A percentile compares a stretch with the other conserved stretches of the same genome.
Conservation (phyloP, 805 yeast species). For the Dipodascus geniculatus region DNA sequence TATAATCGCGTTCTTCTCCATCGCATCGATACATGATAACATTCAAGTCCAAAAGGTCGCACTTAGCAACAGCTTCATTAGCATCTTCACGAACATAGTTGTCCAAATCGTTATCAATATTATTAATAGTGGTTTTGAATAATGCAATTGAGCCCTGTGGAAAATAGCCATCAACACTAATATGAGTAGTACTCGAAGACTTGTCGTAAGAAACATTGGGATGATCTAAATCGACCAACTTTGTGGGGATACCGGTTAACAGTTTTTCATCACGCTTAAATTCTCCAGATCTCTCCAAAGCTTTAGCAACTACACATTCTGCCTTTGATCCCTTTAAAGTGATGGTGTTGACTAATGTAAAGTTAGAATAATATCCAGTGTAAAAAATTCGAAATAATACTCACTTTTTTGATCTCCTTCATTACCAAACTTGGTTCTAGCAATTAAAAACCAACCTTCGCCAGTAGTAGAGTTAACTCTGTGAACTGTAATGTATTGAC, state of each 20-base stretch:
- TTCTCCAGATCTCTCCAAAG: constrained; percentile 43
- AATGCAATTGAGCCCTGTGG: constrained; percentile 90
- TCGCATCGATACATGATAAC: constrained; percentile 67
- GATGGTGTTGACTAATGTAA: constrained; percentile 18
- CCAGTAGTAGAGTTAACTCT: constrained; percentile 77
- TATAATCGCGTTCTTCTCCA: constrained; percentile 75
- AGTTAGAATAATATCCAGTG: neutral
- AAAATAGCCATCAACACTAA: constrained; percentile 50
- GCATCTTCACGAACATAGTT: constrained; percentile 64
- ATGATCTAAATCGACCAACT: constrained; percentile 39
- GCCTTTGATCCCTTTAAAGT: constrained; percentile 25
- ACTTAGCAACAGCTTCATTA: constrained; percentile 49
- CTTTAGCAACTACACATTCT: constrained; percentile 44
- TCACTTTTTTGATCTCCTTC: constrained; percentile 21
- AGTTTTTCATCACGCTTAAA: constrained; percentile 22
- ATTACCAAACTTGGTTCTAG: constrained; percentile 65
- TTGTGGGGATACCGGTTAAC: constrained; percentile 56
- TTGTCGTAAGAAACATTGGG: constrained; percentile 38
- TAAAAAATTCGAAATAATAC: constrained; percentile 4
- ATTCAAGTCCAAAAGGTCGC: constrained; percentile 61
- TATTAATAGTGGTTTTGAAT: constrained; percentile 54
- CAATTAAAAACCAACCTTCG: constrained; percentile 77
- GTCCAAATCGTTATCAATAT: constrained; percentile 57
- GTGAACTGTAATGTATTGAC: constrained; percentile 83
- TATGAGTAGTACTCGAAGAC: constrained; percentile 34